These are phyloP conservation scores for Candida gigantensis DNA, from an alignment of 1,139 yeast genomes.

Conservation along the genomic window DNA sequence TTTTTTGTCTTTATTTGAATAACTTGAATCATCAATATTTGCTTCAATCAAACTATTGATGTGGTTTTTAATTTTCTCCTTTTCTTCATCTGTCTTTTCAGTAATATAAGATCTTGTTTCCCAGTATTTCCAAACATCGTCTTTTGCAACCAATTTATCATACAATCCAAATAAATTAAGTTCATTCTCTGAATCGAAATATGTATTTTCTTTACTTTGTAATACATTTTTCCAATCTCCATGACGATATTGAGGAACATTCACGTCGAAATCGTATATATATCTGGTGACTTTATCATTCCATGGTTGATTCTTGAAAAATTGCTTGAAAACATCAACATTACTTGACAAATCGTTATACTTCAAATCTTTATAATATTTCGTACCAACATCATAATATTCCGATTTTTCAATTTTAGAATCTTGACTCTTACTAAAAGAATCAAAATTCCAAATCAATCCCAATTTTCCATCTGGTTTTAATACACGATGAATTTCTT, in stretches of 20 bases:
- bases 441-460: conserved; percentile 64
- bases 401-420: conserved; percentile 7
- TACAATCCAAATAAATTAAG: conserved; percentile 34
- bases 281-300: conserved; percentile 24
- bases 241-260: conserved; percentile 62
- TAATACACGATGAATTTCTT: conserved; percentile 54
- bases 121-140: conserved; percentile 54
- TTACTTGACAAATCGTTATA: conserved; percentile 7
- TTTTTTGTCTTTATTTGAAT: conserved; percentile 13
- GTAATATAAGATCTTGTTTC: conserved; percentile 61
- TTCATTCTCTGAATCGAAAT: conserved; percentile 27
- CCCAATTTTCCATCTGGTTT: conserved; percentile 52
- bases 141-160: conserved; percentile 28
- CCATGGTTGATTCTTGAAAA: conserved; percentile 25
- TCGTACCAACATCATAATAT: conserved; percentile 14
- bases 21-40: conserved; percentile 21
- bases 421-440: conserved; percentile 22
- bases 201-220: conserved; percentile 19
- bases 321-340: conserved; percentile 13
- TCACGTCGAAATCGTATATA: conserved; percentile 30
- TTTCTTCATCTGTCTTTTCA: conserved; percentile 39
- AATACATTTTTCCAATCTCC: conserved; percentile 51
- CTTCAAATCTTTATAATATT: conserved; percentile 8
- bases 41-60: conserved; percentile 26
- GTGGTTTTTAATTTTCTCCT: conserved; percentile 27